A percentile compares a stretch with the other conserved stretches of the same genome.
These are phyloP conservation scores for Leptosphaerulina australis DNA, from an alignment of 2,329 filamentous ascomycete species.

Conservation along the genomic window DNA sequence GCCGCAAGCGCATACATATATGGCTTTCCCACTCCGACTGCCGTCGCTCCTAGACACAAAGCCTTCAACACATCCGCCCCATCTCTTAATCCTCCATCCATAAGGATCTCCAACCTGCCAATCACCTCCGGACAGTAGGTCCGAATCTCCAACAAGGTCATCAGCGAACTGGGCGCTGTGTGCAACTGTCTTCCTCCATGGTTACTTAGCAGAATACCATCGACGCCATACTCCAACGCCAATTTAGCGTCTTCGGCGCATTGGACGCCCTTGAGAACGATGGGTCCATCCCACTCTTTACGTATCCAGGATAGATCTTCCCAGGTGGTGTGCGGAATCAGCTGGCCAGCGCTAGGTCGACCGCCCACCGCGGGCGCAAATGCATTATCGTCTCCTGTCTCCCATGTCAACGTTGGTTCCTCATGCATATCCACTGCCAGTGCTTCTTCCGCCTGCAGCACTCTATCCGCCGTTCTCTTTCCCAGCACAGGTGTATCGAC, in stretches of 20 bases:
- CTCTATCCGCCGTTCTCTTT: conserved; percentile 43
- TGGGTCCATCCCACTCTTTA: conserved; percentile 49
- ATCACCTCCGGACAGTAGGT: conserved; percentile 46
- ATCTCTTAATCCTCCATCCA: conserved; percentile 48
- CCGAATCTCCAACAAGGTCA: conserved; percentile 48
- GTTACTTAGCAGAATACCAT: conserved; percentile 59
- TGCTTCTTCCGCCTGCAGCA: conserved; percentile 56
- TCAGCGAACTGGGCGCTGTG: conserved; percentile 45
- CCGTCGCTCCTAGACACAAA: conserved; percentile 49
- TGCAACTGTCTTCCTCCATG: conserved; percentile 62
- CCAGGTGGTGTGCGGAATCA: conserved; percentile 57
- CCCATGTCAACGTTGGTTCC: conserved; percentile 58
- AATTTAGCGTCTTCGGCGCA: conserved; percentile 54
- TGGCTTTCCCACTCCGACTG: conserved; percentile 48
- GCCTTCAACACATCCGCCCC: conserved; percentile 50
- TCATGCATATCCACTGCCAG: conserved; percentile 59
- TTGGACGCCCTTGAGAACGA: conserved; percentile 55
- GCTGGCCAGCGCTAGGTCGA: conserved; percentile 40
- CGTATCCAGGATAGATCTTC: conserved; percentile 55
- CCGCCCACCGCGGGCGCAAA: conserved; percentile 64
- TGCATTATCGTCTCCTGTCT: conserved; percentile 59
- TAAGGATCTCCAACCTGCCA: conserved; percentile 45
- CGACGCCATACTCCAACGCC: conserved; percentile 53
- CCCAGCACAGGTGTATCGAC: conserved; percentile 46
- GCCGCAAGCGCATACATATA: conserved; percentile 49